Evolutionary conservation across 2,329 filamentous ascomycete genomes (phyloP).

Genomic region (Plenodomus tracheiphilus): DNA sequence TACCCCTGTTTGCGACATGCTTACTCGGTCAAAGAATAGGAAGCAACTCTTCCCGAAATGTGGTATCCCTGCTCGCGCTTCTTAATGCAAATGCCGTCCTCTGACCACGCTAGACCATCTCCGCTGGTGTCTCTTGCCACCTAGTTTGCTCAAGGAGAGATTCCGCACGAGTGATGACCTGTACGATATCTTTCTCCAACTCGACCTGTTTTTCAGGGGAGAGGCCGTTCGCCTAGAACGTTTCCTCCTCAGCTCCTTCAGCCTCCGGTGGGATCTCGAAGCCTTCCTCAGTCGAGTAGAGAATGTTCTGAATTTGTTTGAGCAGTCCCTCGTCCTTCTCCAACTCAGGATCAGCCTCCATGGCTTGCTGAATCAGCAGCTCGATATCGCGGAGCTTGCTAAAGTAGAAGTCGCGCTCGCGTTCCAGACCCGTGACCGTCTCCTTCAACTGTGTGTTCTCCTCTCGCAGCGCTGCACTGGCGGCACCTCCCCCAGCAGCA

Average conservation of each 20-base stretch:
- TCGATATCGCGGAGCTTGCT: constrained; percentile 98
- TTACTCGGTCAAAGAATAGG: constrained; percentile 13
- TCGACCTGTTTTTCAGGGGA: not conserved
- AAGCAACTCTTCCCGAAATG: constrained; percentile 19
- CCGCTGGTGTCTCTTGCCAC: constrained; percentile 31
- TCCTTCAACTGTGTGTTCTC: constrained; percentile 92
- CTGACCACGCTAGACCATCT: constrained; percentile 17
- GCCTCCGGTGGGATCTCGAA: constrained; percentile 88
- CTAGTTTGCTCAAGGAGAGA: constrained; percentile 50
- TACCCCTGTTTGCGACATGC: not conserved
- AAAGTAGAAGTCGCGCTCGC: constrained; percentile 98
- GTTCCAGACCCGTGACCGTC: constrained; percentile 90
- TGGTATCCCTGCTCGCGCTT: constrained; percentile 39
- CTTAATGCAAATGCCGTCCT: constrained; percentile 35
- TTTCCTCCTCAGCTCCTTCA: constrained; percentile 76
- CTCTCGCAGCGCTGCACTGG: constrained; percentile 72
- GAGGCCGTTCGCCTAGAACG: constrained; percentile 25
- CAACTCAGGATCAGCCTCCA: constrained; percentile 88
- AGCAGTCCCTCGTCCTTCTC: constrained; percentile 93
- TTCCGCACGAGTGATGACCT: not conserved
- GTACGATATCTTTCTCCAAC: not conserved
- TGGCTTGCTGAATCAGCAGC: constrained; percentile 86
- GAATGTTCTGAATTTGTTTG: constrained; percentile 93
- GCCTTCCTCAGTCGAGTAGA: constrained; percentile 87
- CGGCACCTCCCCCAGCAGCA: constrained; percentile 56